Percentiles rank a stretch among this genome's conserved stretches.
phyloP scores from a whole-genome alignment of 805 yeast species.

The Candida michaelii region DNA sequence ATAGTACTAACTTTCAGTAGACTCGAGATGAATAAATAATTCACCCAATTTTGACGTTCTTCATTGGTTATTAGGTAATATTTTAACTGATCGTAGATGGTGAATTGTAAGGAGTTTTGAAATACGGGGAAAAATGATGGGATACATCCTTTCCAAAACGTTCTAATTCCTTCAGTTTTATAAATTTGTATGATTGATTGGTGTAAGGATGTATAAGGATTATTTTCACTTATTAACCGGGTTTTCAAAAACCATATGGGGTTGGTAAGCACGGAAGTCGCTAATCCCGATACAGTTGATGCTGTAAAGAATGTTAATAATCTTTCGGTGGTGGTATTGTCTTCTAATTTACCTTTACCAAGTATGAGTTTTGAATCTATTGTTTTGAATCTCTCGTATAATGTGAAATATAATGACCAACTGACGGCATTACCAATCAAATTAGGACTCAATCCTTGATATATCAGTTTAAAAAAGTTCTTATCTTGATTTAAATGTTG shows the following conservation, averaged over 20 bases:
- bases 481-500: constrained; percentile 6
- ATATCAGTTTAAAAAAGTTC: constrained; percentile 26
- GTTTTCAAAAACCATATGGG: constrained; percentile 97
- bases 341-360: not conserved
- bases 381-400: constrained; percentile 63
- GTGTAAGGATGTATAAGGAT: constrained; percentile 56
- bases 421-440: constrained; percentile 80
- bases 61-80: constrained; percentile 13
- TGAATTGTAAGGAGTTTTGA: constrained; percentile 87
- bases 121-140: constrained; percentile 81
- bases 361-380: not conserved
- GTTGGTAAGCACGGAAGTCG: constrained; percentile 77
- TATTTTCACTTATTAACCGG: constrained; percentile 66
- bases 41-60: constrained; percentile 20
- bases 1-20: constrained; percentile 69
- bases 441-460: constrained; percentile 81
- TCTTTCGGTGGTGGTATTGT: constrained; percentile 11
- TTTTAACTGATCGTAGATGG: constrained; percentile 80
- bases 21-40: constrained; percentile 64
- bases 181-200: constrained; percentile 55
- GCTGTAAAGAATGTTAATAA: constrained; percentile 33
- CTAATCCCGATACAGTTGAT: constrained; percentile 60
- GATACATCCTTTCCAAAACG: constrained; percentile 71
- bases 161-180: constrained; percentile 54
- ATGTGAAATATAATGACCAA: constrained; percentile 85